Evolutionary conservation across 2,329 filamentous ascomycete species (phyloP).

Genomic region (Elsinoe arachidis): DNA sequence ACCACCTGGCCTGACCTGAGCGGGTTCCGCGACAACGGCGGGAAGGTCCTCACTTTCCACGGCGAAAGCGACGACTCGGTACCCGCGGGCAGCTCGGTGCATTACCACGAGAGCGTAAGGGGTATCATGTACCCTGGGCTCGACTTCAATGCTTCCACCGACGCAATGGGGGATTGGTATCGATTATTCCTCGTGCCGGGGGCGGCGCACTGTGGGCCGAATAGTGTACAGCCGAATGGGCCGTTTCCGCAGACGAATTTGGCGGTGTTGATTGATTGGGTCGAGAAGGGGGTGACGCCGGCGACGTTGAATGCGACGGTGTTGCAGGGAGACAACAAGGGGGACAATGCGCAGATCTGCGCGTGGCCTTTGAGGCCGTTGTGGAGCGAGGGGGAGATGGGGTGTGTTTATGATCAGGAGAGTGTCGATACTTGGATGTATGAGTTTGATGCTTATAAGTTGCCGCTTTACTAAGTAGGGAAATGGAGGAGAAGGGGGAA

Average conservation of each 20-base stretch:
- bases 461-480: constrained; percentile 30
- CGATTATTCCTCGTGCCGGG: constrained; percentile 47
- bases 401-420: constrained; percentile 33
- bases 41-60: constrained; percentile 52
- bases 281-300: constrained; percentile 41
- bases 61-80: constrained; percentile 48
- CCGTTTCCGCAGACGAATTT: constrained; percentile 39
- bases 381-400: constrained; percentile 30
- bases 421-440: constrained; percentile 35
- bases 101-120: constrained; percentile 48
- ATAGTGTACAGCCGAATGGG: constrained; percentile 30
- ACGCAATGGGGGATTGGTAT: constrained; percentile 45
- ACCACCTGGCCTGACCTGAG: constrained; percentile 48
- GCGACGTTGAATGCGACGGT: constrained; percentile 36
- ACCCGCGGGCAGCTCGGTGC: constrained; percentile 46
- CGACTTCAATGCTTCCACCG: constrained; percentile 31
- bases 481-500: not conserved
- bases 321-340: constrained; percentile 18
- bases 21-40: constrained; percentile 41
- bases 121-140: constrained; percentile 40
- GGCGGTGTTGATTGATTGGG: constrained; percentile 43
- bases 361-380: constrained; percentile 36
- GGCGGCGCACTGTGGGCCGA: constrained; percentile 44
- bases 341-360: constrained; percentile 34
- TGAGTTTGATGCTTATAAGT: constrained; percentile 31